Percentiles rank a stretch among this genome's conserved stretches.
These are phyloP conservation scores for Plasmodiophora brassicae DNA, from an alignment of 208 protist genomes.

Conservation along the genomic window DNA sequence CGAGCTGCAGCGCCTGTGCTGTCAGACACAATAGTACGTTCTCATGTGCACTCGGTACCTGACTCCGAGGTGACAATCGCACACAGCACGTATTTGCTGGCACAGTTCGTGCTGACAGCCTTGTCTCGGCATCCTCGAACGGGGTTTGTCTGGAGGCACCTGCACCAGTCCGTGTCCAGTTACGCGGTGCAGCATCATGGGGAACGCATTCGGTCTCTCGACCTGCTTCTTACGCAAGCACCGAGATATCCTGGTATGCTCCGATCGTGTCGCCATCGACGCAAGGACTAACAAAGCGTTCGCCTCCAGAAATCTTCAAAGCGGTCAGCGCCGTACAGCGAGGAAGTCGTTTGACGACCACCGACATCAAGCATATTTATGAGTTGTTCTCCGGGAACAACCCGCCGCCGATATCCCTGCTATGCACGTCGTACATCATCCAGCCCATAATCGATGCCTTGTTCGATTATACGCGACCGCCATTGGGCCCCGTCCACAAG, in stretches of 20 bases:
- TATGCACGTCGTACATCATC: neutral
- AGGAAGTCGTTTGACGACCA: neutral
- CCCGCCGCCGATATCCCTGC: neutral
- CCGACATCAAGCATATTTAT: constrained; percentile 21
- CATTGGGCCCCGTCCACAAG: neutral
- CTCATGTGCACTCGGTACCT: neutral
- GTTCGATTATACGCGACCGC: neutral
- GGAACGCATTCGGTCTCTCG: neutral
- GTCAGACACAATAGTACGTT: neutral
- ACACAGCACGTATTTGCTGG: neutral
- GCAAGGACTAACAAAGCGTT: neutral
- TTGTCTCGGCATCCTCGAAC: neutral
- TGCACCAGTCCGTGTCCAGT: neutral
- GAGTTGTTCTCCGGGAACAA: neutral
- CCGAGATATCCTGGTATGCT: neutral
- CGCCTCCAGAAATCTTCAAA: neutral
- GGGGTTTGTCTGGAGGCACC: neutral
- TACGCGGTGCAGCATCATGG: neutral
- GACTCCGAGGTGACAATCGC: neutral
- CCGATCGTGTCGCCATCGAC: neutral
- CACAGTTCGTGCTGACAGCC: neutral
- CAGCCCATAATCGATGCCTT: neutral
- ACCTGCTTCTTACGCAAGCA: neutral
- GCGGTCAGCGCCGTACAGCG: neutral
- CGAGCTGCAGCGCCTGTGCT: neutral